Percentiles rank a stretch among this genome's conserved stretches.
Evolutionary conservation across 306 rosid species (phyloP).

Genomic region (Prunus dulcis): DNA sequence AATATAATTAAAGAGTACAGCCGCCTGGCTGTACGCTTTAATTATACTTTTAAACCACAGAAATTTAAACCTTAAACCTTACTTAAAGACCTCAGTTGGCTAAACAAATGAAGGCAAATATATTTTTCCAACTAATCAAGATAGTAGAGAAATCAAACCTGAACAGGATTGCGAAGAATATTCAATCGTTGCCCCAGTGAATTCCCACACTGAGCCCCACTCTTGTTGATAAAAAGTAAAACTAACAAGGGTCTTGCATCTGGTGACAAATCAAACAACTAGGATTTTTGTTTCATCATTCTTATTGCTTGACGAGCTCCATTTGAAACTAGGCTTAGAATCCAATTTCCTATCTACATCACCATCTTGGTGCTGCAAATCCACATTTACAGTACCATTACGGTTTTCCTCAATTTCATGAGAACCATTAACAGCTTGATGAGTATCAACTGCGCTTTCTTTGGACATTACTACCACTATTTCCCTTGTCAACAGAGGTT

Average conservation of each 20-base stretch:
- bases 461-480: constrained; percentile 53
- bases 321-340: constrained; percentile 47
- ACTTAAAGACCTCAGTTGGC: too few relatives aligned
- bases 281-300: constrained; percentile 63
- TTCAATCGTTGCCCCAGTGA: constrained; percentile 75
- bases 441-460: constrained; percentile 66
- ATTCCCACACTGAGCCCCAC: constrained; percentile 97
- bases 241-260: constrained; percentile 94
- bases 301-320: constrained; percentile 51
- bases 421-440: constrained; percentile 53
- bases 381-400: constrained; percentile 28
- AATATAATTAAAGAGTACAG: too few relatives aligned
- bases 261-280: constrained; percentile 74
- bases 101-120: not conserved
- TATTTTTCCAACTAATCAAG: not conserved
- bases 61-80: too few relatives aligned
- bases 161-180: constrained; percentile 81
- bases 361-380: constrained; percentile 56
- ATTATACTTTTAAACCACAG: not conserved
- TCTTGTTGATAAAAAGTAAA: constrained; percentile 93
- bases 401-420: constrained; percentile 55
- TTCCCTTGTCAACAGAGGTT: constrained; percentile 52
- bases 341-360: constrained; percentile 50
- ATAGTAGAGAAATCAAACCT: constrained; percentile 59
- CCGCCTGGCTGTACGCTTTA: not conserved